Conservation (phyloP, 176 grass and related monocot genomes). For the Carex littledalei region DNA sequence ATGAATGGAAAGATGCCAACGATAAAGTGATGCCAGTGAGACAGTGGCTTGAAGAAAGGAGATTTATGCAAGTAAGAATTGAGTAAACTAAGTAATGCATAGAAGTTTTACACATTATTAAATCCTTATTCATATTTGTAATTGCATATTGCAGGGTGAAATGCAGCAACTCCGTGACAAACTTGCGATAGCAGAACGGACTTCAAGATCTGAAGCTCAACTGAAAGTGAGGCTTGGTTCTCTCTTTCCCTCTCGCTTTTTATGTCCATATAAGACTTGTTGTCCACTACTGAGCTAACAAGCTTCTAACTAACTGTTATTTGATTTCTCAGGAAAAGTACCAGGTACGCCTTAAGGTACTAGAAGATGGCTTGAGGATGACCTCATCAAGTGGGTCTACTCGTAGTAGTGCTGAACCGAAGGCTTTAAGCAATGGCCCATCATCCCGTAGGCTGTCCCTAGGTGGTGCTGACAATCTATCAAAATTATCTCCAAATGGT, state of each 20-base stretch:
- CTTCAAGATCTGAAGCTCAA: slow-evolving; percentile 89
- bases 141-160: slow-evolving; percentile 57
- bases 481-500: slow-evolving; percentile 71
- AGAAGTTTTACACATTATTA: slow-evolving; percentile 7
- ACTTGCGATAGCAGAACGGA: slow-evolving; percentile 77
- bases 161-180: slow-evolving; percentile 93
- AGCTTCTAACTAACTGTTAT: slow-evolving; percentile 14
- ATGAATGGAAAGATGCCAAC: slow-evolving; percentile 99
- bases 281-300: slow-evolving; percentile 15
- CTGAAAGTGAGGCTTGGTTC: slow-evolving; percentile 49
- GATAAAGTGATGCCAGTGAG: slow-evolving; percentile 99
- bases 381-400: slow-evolving; percentile 48
- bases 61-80: slow-evolving; percentile 76
- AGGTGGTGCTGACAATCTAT: slow-evolving; percentile 74
- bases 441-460: slow-evolving; percentile 75
- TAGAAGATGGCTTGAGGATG: slow-evolving; percentile 93
- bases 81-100: neutral
- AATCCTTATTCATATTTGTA: slow-evolving; percentile 9
- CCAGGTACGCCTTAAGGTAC: slow-evolving; percentile 83
- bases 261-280: neutral
- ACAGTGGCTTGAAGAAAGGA: slow-evolving; percentile 97
- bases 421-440: slow-evolving; percentile 71
- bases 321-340: slow-evolving; percentile 71
- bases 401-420: slow-evolving; percentile 58
- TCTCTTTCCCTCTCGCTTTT: slow-evolving; percentile 4